phyloP scores from a whole-genome alignment of 2,329 filamentous ascomycete genomes.

The Byssothecium circinans region DNA sequence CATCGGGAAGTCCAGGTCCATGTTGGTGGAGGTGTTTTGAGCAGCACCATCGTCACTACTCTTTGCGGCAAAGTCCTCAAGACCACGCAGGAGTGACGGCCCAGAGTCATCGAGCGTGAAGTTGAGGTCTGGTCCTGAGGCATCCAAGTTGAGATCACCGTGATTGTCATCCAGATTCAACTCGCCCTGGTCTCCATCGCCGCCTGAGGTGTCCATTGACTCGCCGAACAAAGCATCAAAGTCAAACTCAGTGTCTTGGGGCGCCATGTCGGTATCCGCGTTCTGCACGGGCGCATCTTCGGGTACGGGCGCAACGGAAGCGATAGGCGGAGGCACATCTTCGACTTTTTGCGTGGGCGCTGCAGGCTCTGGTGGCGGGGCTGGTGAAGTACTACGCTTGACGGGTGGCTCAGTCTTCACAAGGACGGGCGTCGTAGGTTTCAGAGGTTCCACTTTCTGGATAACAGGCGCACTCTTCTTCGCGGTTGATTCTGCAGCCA shows the following conservation, averaged over 20 bases:
- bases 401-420: conserved; percentile 1
- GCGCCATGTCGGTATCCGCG: conserved; percentile 29
- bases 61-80: conserved; percentile 42
- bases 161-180: conserved; percentile 12
- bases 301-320: conserved; percentile 19
- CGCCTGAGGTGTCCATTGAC: conserved; percentile 25
- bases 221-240: conserved; percentile 43
- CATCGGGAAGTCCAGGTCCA: conserved; percentile 38
- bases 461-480: conserved; percentile 14
- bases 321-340: conserved; percentile 15
- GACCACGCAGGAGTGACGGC: conserved; percentile 36
- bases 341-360: conserved; percentile 16
- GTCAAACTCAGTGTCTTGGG: conserved; percentile 43
- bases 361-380: conserved; percentile 8
- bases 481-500: conserved; percentile 30
- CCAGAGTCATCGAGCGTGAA: conserved; percentile 37
- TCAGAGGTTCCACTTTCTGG: conserved; percentile 7
- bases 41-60: conserved; percentile 18
- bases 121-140: conserved; percentile 26
- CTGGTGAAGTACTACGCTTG: conserved; percentile 6
- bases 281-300: conserved; percentile 36
- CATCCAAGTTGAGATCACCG: conserved; percentile 29
- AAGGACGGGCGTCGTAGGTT: neutral
- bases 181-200: conserved; percentile 14
- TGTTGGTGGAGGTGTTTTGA: conserved; percentile 13